phyloP scores from a whole-genome alignment of 2,329 filamentous ascomycete genomes.

The Penicillium sumatraense region DNA sequence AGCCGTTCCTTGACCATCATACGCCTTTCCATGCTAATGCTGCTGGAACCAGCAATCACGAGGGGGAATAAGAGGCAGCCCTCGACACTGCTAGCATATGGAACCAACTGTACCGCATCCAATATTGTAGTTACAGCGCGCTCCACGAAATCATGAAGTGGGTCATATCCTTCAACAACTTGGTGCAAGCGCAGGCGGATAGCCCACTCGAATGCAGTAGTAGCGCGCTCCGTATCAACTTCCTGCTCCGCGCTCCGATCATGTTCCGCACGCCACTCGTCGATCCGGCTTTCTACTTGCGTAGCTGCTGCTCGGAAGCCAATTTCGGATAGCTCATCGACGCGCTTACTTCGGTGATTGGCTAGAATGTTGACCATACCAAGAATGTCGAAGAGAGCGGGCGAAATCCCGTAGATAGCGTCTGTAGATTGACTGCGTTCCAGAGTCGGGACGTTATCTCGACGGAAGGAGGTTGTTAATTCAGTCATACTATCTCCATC shows the following conservation, averaged over 20 bases:
- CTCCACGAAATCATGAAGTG: conserved; percentile 39
- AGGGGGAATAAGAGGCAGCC: conserved; percentile 48
- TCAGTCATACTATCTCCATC: conserved; percentile 20
- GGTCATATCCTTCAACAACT: conserved; percentile 49
- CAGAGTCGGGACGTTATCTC: conserved; percentile 11
- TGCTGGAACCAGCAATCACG: conserved; percentile 49
- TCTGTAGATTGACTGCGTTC: conserved; percentile 14
- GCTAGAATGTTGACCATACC: conserved; percentile 35
- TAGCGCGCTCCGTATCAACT: conserved; percentile 39
- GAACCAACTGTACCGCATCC: conserved; percentile 43
- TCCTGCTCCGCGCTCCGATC: conserved; percentile 23
- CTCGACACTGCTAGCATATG: conserved; percentile 49
- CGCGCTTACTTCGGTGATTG: conserved; percentile 31
- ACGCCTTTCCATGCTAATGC: conserved; percentile 39
- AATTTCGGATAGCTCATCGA: conserved; percentile 35
- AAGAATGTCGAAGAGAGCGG: conserved; percentile 28
- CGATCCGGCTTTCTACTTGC: conserved; percentile 41
- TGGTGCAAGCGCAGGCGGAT: conserved; percentile 50
- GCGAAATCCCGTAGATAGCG: conserved; percentile 27
- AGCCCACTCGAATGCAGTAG: conserved; percentile 48
- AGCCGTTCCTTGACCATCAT: conserved; percentile 47
- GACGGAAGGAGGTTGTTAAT: conserved; percentile 17
- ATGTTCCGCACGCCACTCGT: conserved; percentile 41
- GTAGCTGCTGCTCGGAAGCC: conserved; percentile 37
- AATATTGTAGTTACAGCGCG: conserved; percentile 41